Evolutionary conservation across 805 yeast genomes (phyloP), one percentile per base, ranked within the genome.

Genomic region (Wickerhamiella shivajii): DNA sequence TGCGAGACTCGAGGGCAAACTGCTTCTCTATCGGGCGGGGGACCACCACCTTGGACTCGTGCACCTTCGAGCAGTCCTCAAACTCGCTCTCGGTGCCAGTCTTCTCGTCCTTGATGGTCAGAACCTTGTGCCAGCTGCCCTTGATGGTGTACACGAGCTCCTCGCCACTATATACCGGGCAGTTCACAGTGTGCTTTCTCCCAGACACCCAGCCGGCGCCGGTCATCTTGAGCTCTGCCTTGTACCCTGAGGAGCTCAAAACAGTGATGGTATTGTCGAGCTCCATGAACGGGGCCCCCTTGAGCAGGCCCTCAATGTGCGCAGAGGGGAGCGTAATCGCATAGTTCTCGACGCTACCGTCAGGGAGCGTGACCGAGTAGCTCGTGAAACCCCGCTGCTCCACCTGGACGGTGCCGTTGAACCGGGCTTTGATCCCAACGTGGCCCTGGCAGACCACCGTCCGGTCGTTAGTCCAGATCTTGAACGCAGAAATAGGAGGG

Each of bases 161-260:
- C n/a, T 43, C 43, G 50, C 68, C 69, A 46, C 66, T 67, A 53
- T 53, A 78, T 39, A 90, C 65, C 50, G 87, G 69, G 17, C 93
- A 93, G 59, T 85, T 90, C 61, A 77, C 83, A 12, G 84, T 59
- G 60, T 90, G 85, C 63, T 85, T 87, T 65, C 85, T 87, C 47
- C 98, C 98, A 14, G 83, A 69, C 52, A 90, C 83, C 61, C 84
- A 90, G 20, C 98, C 98, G 57, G 90, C 74, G 21, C 98, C 98
- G 24, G 79, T 66, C 57, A 69, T 90, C 47, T 80, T 93, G 39
- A 90, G 60, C 19, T 67, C 65, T 11, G 84, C 68, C 41, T 67
- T 54, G 57, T 74, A 75, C 15, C 97, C 97, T 32, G 69, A 66
- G 10, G 90, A 75, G 29, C 83, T 65, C 57, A 79, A 92, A 52